Evolutionary conservation across 306 rosid genomes (phyloP).

Genomic region (Rosa chinensis): DNA sequence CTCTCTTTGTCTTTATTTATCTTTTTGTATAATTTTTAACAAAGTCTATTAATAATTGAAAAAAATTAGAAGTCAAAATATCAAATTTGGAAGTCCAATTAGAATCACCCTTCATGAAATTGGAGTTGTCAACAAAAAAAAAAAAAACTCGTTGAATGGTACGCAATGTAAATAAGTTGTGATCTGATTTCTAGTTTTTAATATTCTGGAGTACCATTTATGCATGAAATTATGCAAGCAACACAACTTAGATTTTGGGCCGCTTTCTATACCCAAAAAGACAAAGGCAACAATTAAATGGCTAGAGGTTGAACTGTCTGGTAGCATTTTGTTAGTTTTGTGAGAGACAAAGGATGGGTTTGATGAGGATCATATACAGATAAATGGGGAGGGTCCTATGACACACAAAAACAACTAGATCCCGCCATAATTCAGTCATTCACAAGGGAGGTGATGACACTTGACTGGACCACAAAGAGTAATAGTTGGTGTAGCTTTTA

Average conservation of each 20-base stretch:
- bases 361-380: conserved; percentile 12
- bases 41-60: too few species aligned
- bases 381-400: background rate
- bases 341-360: conserved; percentile 6
- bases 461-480: background rate
- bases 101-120: background rate
- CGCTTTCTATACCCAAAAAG: conserved; percentile 10
- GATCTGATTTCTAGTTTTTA: background rate
- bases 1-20: too few species aligned
- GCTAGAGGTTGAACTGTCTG: conserved; percentile 10
- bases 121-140: background rate
- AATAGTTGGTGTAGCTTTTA: background rate
- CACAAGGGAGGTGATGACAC: conserved; percentile 5
- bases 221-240: background rate
- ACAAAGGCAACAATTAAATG: conserved; percentile 20
- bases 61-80: too few species aligned
- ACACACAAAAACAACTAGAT: background rate
- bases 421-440: background rate
- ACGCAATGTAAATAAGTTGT: background rate
- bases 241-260: conserved; percentile 6
- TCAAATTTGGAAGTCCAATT: too few species aligned
- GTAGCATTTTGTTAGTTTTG: conserved; percentile 20
- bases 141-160: too few species aligned
- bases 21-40: too few species aligned
- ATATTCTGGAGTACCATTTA: background rate